Evolutionary conservation across 768 basidiomycete species (phyloP).

Genomic region (Pisolithus orientalis): DNA sequence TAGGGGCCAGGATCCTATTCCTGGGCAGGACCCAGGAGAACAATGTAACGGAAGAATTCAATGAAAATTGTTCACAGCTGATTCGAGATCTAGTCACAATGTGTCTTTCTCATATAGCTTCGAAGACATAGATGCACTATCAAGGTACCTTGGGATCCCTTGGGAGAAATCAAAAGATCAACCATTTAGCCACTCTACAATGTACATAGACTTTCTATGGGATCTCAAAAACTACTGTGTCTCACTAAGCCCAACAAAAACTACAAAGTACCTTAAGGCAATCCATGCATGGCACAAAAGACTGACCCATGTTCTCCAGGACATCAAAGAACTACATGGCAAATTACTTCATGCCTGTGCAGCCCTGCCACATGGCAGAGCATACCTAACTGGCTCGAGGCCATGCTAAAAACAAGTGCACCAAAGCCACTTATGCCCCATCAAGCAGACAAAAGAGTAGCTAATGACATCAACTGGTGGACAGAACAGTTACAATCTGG

Average conservation of each 20-base stretch:
- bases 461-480: constrained; percentile 34
- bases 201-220: constrained; percentile 21
- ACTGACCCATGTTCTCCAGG: background rate
- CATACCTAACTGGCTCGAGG: constrained; percentile 37
- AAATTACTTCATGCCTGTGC: constrained; percentile 3
- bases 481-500: background rate
- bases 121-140: constrained; percentile 17
- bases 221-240: constrained; percentile 19
- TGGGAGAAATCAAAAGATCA: constrained; percentile 16
- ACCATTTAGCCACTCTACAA: constrained; percentile 2
- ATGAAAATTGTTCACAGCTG: constrained; percentile 20
- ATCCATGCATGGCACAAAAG: background rate
- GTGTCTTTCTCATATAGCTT: constrained; percentile 11
- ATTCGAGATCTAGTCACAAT: background rate
- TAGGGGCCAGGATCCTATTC: background rate
- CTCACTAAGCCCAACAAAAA: constrained; percentile 23
- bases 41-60: constrained; percentile 19
- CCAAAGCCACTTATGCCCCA: constrained; percentile 26
- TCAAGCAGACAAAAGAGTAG: background rate
- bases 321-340: constrained; percentile 1
- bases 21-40: background rate
- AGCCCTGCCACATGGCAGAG: constrained; percentile 21
- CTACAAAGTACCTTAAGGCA: constrained; percentile 1
- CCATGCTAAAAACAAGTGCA: constrained; percentile 25
- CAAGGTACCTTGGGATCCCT: background rate